A percentile compares a stretch with the other conserved stretches of the same genome.
Conservation (phyloP, 1,284 basidiomycete species). For the Tremellales sp. region DNA sequence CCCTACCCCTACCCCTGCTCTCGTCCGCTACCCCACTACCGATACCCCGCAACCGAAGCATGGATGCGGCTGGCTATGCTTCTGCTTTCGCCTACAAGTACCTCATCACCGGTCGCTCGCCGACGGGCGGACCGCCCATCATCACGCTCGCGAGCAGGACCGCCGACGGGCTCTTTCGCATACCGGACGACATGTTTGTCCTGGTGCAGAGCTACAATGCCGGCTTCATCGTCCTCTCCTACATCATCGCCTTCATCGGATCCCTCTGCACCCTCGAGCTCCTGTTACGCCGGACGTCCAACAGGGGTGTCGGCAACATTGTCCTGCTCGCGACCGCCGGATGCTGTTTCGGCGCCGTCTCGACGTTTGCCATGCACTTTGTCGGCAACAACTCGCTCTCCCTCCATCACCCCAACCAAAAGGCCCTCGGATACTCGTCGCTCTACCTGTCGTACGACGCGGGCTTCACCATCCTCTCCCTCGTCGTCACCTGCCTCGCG, state of each 20-base stretch:
- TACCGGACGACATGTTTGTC: slow-evolving; percentile 29
- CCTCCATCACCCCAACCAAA: slow-evolving; percentile 38
- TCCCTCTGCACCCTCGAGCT: slow-evolving; percentile 50
- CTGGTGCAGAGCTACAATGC: slow-evolving; percentile 41
- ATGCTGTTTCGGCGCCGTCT: slow-evolving; percentile 49
- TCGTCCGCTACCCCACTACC: too few relatives aligned
- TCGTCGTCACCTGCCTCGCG: slow-evolving; percentile 46
- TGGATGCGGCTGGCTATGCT: too few relatives aligned
- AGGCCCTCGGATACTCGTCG: slow-evolving; percentile 18
- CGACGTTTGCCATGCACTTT: slow-evolving; percentile 51
- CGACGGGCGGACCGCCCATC: slow-evolving; percentile 4
- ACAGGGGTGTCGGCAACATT: slow-evolving; percentile 46
- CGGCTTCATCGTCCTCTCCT: slow-evolving; percentile 49
- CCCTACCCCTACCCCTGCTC: too few relatives aligned
- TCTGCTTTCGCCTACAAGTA: slow-evolving; percentile 1
- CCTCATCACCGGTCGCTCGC: neutral
- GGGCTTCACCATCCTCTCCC: slow-evolving; percentile 50
- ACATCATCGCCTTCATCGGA: slow-evolving; percentile 48
- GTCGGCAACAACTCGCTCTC: slow-evolving; percentile 51
- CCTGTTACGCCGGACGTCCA: slow-evolving; percentile 47
- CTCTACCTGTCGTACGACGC: slow-evolving; percentile 47
- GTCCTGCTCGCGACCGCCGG: slow-evolving; percentile 47
- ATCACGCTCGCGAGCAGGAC: slow-evolving; percentile 10
- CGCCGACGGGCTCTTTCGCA: slow-evolving; percentile 3
- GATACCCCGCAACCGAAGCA: too few relatives aligned